These are phyloP conservation scores for Aspergillus ochraceoroseus DNA, from an alignment of 2,329 filamentous ascomycete genomes.

Conservation along the genomic window DNA sequence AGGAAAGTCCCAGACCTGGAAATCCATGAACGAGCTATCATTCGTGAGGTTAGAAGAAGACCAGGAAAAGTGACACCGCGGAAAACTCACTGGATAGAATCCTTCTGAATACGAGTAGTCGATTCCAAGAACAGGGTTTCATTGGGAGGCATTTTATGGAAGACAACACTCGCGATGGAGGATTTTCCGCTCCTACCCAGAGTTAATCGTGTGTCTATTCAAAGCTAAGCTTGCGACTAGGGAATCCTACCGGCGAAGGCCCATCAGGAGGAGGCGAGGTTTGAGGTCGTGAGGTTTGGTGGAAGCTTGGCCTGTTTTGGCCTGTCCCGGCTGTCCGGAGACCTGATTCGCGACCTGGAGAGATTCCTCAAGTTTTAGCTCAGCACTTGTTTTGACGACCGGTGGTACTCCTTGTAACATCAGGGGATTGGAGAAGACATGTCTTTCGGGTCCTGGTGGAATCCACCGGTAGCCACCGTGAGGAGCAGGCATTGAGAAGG, in stretches of 20 bases:
- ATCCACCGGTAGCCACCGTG: slow-evolving; percentile 4
- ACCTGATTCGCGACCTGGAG: slow-evolving; percentile 33
- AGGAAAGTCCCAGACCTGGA: slow-evolving; percentile 96
- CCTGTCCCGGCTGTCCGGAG: slow-evolving; percentile 23
- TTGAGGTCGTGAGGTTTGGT: slow-evolving; percentile 58
- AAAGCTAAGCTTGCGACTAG: not conserved
- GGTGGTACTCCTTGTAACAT: slow-evolving; percentile 1
- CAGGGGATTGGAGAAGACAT: slow-evolving; percentile 4
- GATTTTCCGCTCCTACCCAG: slow-evolving; percentile 83
- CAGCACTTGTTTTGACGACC: slow-evolving; percentile 1
- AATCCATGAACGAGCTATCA: slow-evolving; percentile 95
- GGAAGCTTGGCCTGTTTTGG: slow-evolving; percentile 27
- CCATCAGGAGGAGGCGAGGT: slow-evolving; percentile 87
- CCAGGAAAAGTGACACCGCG: not conserved
- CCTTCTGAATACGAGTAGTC: slow-evolving; percentile 88
- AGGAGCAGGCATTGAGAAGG: not conserved
- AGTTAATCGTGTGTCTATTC: slow-evolving; percentile 18
- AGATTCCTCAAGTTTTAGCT: slow-evolving; percentile 17
- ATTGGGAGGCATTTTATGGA: slow-evolving; percentile 92
- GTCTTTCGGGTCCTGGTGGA: slow-evolving; percentile 9
- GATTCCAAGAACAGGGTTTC: slow-evolving; percentile 96
- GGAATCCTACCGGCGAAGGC: slow-evolving; percentile 71
- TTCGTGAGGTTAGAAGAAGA: slow-evolving; percentile 2
- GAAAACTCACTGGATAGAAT: slow-evolving; percentile 82
- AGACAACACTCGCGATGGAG: slow-evolving; percentile 97